These are phyloP conservation scores for Rhododendron kiyosumense DNA, from an alignment of 148 eudicot genomes.

Conservation along the genomic window DNA sequence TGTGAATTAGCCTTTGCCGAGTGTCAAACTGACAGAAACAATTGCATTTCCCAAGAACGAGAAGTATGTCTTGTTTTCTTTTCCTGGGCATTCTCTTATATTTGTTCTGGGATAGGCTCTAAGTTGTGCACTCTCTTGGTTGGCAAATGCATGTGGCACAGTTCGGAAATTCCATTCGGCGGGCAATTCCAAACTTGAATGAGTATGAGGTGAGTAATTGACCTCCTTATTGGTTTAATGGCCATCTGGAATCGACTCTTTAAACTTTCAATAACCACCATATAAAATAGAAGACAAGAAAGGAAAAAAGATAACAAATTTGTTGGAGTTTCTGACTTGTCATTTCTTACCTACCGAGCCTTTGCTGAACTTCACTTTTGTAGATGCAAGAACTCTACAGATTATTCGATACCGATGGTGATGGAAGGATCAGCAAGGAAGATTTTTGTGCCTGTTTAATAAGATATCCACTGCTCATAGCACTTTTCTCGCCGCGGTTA, in stretches of 20 bases:
- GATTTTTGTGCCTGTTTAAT: conserved; percentile 46
- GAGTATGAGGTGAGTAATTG: conserved; percentile 36
- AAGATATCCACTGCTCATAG: conserved; percentile 50
- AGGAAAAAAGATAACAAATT: not conserved
- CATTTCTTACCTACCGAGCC: not conserved
- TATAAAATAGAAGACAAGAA: not conserved
- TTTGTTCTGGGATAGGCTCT: not conserved
- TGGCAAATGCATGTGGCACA: conserved; percentile 19
- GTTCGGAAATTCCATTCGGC: conserved; percentile 29
- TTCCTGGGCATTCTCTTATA: not conserved
- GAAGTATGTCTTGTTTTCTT: conserved; percentile 33
- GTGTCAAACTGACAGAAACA: conserved; percentile 22
- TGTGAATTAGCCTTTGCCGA: conserved; percentile 45
- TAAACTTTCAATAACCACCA: not conserved
- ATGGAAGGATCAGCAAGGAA: conserved; percentile 44
- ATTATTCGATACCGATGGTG: conserved; percentile 42
- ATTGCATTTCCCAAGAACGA: conserved; percentile 31
- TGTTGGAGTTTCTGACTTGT: too few relatives aligned
- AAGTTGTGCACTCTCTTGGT: not conserved
- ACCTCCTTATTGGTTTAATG: not conserved
- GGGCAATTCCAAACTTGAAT: conserved; percentile 34
- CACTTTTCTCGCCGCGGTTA: conserved; percentile 40
- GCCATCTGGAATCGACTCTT: not conserved
- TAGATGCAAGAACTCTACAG: conserved; percentile 52
- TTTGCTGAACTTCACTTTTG: conserved; percentile 2